phyloP scores from a whole-genome alignment of 208 protist species.

The Acanthamoeba royreba region DNA sequence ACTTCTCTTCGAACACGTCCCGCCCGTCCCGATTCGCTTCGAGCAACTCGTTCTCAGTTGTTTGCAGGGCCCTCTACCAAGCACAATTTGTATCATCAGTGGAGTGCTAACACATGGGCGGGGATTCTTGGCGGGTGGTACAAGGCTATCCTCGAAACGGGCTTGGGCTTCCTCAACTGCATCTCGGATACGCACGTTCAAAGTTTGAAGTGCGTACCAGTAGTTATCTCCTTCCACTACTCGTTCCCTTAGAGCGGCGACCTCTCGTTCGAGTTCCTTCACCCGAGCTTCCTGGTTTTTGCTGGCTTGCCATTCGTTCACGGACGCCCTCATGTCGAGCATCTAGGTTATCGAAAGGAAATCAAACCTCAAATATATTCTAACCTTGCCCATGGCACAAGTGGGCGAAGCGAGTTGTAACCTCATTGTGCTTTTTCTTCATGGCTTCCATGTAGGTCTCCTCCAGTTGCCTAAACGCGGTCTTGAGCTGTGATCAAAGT shows the following conservation, averaged over 20 bases:
- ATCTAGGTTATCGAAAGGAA: neutral
- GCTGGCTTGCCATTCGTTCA: neutral
- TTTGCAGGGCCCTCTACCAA: neutral
- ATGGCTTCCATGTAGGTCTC: neutral
- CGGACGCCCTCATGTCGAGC: neutral
- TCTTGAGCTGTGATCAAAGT: neutral
- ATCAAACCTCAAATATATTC: neutral
- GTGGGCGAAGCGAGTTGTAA: neutral
- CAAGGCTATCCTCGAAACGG: neutral
- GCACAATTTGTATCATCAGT: neutral
- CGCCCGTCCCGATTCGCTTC: neutral
- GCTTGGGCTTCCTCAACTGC: conserved; percentile 7
- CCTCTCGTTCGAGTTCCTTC: neutral
- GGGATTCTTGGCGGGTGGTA: too few relatives aligned
- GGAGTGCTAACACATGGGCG: too few relatives aligned
- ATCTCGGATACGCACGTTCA: neutral
- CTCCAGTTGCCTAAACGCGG: neutral
- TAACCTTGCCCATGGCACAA: neutral
- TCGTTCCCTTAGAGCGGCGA: neutral
- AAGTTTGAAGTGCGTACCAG: neutral
- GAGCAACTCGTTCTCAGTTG: neutral
- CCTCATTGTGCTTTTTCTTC: conserved; percentile 25
- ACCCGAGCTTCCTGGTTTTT: neutral
- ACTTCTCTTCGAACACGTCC: conserved; percentile 23
- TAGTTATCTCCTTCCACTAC: neutral